Conservation (phyloP, 2,329 filamentous ascomycete genomes). For the Fusarium sp. region DNA sequence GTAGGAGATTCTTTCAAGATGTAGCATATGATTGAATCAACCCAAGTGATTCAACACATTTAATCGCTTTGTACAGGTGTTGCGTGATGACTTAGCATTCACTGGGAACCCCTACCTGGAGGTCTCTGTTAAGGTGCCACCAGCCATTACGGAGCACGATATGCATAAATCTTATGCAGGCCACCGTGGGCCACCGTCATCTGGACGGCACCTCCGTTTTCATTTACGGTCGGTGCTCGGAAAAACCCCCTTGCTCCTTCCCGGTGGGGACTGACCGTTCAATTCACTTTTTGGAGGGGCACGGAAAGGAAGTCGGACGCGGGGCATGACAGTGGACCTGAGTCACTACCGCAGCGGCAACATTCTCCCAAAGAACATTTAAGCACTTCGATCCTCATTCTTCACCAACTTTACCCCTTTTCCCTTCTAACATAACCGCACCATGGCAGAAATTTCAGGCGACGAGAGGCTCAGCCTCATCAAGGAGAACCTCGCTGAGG, state of each 20-base stretch:
- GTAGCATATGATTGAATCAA: background rate
- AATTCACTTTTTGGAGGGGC: constrained; percentile 8
- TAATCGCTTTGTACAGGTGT: background rate
- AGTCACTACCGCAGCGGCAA: background rate
- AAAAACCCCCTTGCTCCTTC: constrained; percentile 8
- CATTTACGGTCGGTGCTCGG: background rate
- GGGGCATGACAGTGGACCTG: background rate
- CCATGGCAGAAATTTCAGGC: constrained; percentile 22
- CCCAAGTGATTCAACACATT: background rate
- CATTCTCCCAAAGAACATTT: background rate
- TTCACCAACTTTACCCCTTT: background rate
- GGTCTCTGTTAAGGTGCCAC: constrained; percentile 4
- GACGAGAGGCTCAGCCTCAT: constrained; percentile 78
- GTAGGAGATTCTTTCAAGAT: background rate
- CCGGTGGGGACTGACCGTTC: constrained; percentile 3
- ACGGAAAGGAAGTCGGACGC: too few species aligned
- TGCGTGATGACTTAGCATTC: background rate
- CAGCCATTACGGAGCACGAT: background rate
- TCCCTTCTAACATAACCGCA: background rate
- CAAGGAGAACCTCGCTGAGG: constrained; percentile 81
- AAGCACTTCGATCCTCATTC: background rate
- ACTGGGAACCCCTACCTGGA: background rate
- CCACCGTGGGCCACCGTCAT: background rate
- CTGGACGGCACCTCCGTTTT: background rate
- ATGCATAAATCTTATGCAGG: background rate